Evolutionary conservation across 208 protist genomes (phyloP).

Genomic region (Strigomonas galati): DNA sequence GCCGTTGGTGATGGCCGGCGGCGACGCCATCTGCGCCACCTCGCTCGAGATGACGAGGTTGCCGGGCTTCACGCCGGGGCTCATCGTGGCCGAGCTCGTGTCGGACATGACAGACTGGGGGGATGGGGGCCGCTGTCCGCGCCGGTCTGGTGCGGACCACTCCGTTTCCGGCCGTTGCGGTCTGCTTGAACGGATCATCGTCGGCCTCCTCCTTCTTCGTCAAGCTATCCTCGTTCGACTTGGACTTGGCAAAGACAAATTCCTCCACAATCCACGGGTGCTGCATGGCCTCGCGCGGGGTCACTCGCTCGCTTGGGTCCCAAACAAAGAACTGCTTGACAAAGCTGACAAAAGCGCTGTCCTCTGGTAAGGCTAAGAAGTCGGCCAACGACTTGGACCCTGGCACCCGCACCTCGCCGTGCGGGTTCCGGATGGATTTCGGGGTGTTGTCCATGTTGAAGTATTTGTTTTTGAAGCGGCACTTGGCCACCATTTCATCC

Average conservation of each 20-base stretch:
- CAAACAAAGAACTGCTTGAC: conserved; percentile 65
- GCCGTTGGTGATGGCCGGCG: no score
- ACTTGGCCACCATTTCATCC: conserved; percentile 31
- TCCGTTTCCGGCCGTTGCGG: not conserved
- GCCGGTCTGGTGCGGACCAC: not conserved
- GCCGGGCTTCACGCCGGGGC: not conserved
- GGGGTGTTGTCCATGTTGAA: conserved; percentile 45
- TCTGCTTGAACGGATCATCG: not conserved
- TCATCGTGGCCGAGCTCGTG: not conserved
- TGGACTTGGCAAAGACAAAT: conserved; percentile 34
- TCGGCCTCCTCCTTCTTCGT: not conserved
- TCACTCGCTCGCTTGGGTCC: conserved; percentile 48
- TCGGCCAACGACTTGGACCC: conserved; percentile 44
- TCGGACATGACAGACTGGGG: not conserved
- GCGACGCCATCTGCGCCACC: no score
- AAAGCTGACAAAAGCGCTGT: conserved; percentile 69
- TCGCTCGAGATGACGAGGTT: not conserved
- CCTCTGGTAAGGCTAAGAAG: conserved; percentile 51
- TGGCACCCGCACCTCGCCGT: conserved; percentile 32
- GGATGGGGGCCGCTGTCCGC: not conserved
- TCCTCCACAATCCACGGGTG: conserved; percentile 67
- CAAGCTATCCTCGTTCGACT: not conserved
- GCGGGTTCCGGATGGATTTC: conserved; percentile 36
- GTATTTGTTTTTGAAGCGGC: conserved; percentile 38
- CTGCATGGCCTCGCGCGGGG: conserved; percentile 62